Evolutionary conservation across 2,329 filamentous ascomycete species (phyloP).

Genomic region (Drechslera avenae): DNA sequence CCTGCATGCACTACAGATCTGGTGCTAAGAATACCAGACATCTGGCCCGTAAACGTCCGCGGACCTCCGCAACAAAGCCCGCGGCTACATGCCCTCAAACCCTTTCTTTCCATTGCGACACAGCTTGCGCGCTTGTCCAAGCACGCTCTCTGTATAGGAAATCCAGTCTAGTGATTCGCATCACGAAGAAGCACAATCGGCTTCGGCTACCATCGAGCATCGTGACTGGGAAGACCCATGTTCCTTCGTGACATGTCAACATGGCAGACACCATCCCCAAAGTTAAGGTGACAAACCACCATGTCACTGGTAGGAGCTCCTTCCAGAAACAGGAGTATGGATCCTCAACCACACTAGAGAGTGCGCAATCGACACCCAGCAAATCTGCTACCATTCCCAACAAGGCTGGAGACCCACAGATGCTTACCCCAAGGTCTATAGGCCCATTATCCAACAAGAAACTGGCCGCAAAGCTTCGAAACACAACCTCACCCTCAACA

Average conservation of each 20-base stretch:
- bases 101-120: background rate
- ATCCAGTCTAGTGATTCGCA: background rate
- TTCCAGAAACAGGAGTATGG: constrained; percentile 36
- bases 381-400: background rate
- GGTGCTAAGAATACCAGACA: constrained; percentile 13
- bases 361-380: constrained; percentile 21
- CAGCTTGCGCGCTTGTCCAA: background rate
- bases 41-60: constrained; percentile 21
- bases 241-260: constrained; percentile 15
- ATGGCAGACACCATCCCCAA: constrained; percentile 51
- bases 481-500: constrained; percentile 28
- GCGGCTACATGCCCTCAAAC: background rate
- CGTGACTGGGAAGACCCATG: constrained; percentile 17
- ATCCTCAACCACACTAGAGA: constrained; percentile 30
- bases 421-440: constrained; percentile 26
- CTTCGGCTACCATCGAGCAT: background rate
- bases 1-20: constrained; percentile 7
- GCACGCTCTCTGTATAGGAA: background rate
- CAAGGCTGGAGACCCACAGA: background rate
- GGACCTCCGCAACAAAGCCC: constrained; percentile 16
- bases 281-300: constrained; percentile 53
- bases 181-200: background rate
- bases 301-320: constrained; percentile 39
- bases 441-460: constrained; percentile 35
- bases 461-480: constrained; percentile 34